Conservation (phyloP, 2,329 filamentous ascomycete genomes). For the Phoma sp. region DNA sequence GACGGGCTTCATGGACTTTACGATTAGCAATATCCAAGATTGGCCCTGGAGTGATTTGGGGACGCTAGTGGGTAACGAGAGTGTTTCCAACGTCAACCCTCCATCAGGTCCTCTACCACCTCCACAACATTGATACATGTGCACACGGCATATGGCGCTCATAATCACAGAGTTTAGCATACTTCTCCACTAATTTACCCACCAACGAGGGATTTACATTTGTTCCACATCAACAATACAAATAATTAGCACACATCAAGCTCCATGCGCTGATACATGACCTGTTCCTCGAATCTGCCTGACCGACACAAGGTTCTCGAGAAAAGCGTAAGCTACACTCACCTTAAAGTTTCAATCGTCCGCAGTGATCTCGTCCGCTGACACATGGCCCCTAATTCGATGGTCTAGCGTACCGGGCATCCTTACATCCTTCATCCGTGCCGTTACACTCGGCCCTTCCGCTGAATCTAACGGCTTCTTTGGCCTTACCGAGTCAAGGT, state of each 20-base stretch:
- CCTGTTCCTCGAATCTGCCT: not conserved
- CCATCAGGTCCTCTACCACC: conserved; percentile 15
- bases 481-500: not conserved
- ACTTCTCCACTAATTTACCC: not conserved
- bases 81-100: conserved; percentile 19
- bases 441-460: not conserved
- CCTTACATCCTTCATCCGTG: not conserved
- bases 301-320: not conserved
- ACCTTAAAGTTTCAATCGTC: not conserved
- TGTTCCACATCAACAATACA: not conserved
- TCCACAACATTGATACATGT: not conserved
- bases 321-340: not conserved
- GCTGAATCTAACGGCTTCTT: not conserved
- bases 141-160: not conserved
- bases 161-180: not conserved
- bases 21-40: conserved; percentile 44
- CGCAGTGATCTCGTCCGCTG: not conserved
- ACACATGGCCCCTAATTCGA: not conserved
- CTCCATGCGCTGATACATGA: not conserved
- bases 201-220: not conserved
- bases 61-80: conserved; percentile 34
- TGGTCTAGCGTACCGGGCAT: not conserved
- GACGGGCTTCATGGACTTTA: conserved; percentile 48
- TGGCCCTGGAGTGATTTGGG: conserved; percentile 48
- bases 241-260: not conserved